phyloP scores from a whole-genome alignment of 2,329 filamentous ascomycete species.

The Colletotrichum tropicicola region DNA sequence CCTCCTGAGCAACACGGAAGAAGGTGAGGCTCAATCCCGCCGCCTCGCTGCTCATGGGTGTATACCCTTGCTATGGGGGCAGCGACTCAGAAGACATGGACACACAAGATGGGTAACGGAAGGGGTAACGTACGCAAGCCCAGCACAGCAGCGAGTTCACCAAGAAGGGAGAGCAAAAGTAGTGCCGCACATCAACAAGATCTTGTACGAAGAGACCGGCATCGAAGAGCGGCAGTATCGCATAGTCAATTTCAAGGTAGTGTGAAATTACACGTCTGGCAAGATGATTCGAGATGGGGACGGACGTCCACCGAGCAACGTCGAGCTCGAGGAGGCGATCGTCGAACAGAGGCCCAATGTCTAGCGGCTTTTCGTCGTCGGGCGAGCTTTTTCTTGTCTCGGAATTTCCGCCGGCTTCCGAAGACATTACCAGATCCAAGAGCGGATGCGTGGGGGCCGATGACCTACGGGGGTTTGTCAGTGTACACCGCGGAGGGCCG shows the following conservation, averaged over 20 bases:
- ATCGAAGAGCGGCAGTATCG: slow-evolving; percentile 14
- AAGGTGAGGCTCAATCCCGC: too few species aligned
- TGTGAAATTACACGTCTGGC: background rate
- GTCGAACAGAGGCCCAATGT: background rate
- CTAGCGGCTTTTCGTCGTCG: background rate
- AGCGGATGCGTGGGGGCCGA: too few species aligned
- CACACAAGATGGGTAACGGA: too few species aligned
- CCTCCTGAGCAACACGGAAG: too few species aligned
- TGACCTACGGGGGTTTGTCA: too few species aligned
- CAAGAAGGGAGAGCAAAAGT: slow-evolving; percentile 12
- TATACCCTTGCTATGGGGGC: too few species aligned
- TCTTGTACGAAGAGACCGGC: background rate
- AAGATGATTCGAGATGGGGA: slow-evolving; percentile 12
- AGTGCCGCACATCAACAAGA: background rate
- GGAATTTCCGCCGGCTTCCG: background rate
- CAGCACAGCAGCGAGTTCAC: slow-evolving; percentile 7
- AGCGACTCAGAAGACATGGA: too few species aligned
- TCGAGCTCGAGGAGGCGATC: background rate
- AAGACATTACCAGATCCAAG: too few species aligned
- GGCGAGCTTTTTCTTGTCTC: background rate
- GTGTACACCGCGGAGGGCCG: too few species aligned
- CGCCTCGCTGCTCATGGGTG: too few species aligned
- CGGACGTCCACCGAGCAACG: background rate
- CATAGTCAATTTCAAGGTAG: slow-evolving; percentile 16
- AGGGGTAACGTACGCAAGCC: slow-evolving; percentile 5